phyloP scores from a whole-genome alignment of 1,139 yeast genomes.

The Kodamaea fungicola region DNA sequence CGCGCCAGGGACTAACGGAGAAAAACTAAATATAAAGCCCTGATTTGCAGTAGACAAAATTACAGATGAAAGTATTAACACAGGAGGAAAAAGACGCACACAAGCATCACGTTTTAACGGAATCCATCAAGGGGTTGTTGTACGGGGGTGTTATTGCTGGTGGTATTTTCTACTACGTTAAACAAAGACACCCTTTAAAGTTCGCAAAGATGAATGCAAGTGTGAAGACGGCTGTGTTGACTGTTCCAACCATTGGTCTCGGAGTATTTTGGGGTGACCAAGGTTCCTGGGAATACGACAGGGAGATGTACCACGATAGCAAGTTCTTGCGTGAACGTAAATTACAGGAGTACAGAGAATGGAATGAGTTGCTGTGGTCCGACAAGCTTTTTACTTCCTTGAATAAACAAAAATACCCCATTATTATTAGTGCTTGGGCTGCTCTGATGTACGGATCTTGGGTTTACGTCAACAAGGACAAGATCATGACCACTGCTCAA shows the following conservation, averaged over 20 bases:
- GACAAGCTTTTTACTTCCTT: slow-evolving; percentile 37
- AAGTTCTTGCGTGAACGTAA: slow-evolving; percentile 23
- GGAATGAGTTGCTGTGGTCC: slow-evolving; percentile 15
- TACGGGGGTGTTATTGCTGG: slow-evolving; percentile 34
- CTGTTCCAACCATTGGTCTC: slow-evolving; percentile 40
- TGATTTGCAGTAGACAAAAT: too few species aligned
- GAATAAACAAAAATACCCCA: slow-evolving; percentile 65
- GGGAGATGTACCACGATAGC: slow-evolving; percentile 35
- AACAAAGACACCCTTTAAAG: slow-evolving; percentile 30
- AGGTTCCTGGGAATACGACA: slow-evolving; percentile 48
- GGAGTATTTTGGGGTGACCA: slow-evolving; percentile 47
- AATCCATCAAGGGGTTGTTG: slow-evolving; percentile 40
- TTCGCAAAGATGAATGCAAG: slow-evolving; percentile 37
- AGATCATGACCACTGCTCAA: slow-evolving; percentile 73
- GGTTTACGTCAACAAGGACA: slow-evolving; percentile 71
- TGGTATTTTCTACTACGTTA: slow-evolving; percentile 34
- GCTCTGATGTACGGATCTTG: slow-evolving; percentile 83
- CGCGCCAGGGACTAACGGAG: too few species aligned
- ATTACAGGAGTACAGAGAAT: slow-evolving; percentile 16
- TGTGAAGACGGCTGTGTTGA: slow-evolving; percentile 37
- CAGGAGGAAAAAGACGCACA: slow-evolving; percentile 44
- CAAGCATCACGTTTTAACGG: slow-evolving; percentile 31
- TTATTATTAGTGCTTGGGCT: slow-evolving; percentile 82
- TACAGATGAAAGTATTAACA: slow-evolving; percentile 36
- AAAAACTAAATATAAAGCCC: too few species aligned